Conservation (phyloP, 1,139 yeast species). For the Saccharomyces pastorianus region DNA sequence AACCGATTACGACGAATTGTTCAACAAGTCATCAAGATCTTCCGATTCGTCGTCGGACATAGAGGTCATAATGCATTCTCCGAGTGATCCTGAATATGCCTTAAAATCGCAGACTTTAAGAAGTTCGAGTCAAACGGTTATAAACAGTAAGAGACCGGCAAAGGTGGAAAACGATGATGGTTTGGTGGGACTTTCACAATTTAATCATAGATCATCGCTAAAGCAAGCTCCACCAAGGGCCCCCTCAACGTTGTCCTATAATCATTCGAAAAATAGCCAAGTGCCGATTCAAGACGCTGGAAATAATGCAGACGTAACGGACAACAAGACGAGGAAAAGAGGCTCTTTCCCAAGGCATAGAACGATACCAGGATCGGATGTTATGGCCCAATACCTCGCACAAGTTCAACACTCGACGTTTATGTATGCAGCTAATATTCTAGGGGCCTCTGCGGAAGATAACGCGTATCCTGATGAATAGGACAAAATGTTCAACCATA, state of each 20-base stretch:
- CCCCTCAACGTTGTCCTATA: constrained; percentile 1
- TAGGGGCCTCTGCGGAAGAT: constrained; percentile 34
- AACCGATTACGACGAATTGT: constrained; percentile 3
- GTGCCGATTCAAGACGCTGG: not conserved
- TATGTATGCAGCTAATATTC: constrained; percentile 48
- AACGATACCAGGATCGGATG: constrained; percentile 58
- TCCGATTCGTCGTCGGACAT: constrained; percentile 3
- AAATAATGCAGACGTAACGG: not conserved
- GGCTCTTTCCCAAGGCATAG: constrained; percentile 14
- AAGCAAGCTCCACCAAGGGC: constrained; percentile 5
- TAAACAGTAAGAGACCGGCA: not conserved
- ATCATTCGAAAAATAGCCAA: not conserved
- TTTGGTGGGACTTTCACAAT: not conserved
- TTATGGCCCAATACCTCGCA: constrained; percentile 70
- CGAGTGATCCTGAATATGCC: constrained; percentile 3
- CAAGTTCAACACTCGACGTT: constrained; percentile 57
- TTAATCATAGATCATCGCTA: constrained; percentile 1
- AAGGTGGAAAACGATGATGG: not conserved
- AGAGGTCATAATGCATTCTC: constrained; percentile 1
- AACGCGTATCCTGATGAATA: constrained; percentile 18
- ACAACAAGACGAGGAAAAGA: constrained; percentile 7
- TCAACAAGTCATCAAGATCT: constrained; percentile 9
- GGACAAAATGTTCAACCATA: no score
- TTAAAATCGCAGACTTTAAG: not conserved
- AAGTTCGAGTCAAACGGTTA: not conserved